phyloP scores from a whole-genome alignment of 768 basidiomycete genomes.

The Epithele typhae region DNA sequence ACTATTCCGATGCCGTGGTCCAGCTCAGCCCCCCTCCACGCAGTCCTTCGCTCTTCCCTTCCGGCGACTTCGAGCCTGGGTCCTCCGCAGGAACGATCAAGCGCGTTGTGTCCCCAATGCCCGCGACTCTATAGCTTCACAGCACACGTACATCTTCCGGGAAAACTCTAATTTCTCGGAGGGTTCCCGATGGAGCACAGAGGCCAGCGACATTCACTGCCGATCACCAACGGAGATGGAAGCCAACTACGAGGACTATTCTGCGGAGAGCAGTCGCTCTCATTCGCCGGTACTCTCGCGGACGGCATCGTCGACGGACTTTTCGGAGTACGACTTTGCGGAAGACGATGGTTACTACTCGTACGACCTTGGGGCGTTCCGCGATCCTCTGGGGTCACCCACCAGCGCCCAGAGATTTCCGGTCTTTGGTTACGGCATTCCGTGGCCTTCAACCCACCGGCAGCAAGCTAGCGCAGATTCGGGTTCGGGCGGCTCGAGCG shows the following conservation, averaged over 20 bases:
- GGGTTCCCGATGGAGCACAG: slow-evolving; percentile 8
- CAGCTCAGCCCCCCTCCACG: slow-evolving; percentile 11
- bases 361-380: slow-evolving; percentile 12
- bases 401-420: background rate
- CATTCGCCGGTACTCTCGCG: slow-evolving; percentile 5
- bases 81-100: slow-evolving; percentile 44
- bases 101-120: slow-evolving; percentile 4
- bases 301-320: slow-evolving; percentile 10
- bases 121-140: background rate
- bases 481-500: slow-evolving; percentile 1
- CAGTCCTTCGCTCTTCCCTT: slow-evolving; percentile 8
- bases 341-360: slow-evolving; percentile 10
- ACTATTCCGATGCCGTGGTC: slow-evolving; percentile 21
- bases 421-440: slow-evolving; percentile 15
- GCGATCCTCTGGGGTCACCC: slow-evolving; percentile 8
- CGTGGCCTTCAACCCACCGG: slow-evolving; percentile 17
- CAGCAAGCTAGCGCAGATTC: slow-evolving; percentile 2
- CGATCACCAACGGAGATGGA: slow-evolving; percentile 4
- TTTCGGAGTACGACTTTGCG: slow-evolving; percentile 15
- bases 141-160: background rate
- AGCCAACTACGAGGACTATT: slow-evolving; percentile 5
- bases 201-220: slow-evolving; percentile 7
- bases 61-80: slow-evolving; percentile 35
- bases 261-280: background rate
- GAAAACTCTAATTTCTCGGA: slow-evolving; percentile 2